Evolutionary conservation across 345 rosid genomes (phyloP).

Genomic region (Populus nigra): DNA sequence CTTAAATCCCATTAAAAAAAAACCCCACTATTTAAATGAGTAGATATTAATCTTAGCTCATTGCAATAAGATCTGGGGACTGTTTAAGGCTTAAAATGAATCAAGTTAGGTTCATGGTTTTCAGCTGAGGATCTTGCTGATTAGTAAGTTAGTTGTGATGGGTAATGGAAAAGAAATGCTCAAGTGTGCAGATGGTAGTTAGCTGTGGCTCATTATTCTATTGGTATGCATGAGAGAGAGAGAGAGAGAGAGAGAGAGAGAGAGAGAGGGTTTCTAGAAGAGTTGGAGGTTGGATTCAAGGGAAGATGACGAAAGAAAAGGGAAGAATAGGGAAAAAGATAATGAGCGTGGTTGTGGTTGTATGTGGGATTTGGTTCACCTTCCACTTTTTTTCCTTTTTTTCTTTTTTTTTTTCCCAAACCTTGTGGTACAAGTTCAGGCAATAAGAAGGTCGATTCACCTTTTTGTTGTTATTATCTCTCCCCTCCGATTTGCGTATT

Average conservation of each 20-base stretch:
- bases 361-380: conserved; percentile 67
- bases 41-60: background rate
- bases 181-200: conserved; percentile 41
- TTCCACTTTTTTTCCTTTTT: conserved; percentile 27
- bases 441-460: conserved; percentile 32
- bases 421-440: conserved; percentile 56
- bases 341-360: conserved; percentile 49
- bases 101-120: background rate
- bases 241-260: conserved; percentile 32
- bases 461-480: conserved; percentile 37
- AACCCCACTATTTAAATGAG: background rate
- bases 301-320: conserved; percentile 24
- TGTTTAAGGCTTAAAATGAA: background rate
- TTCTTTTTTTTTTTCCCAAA: background rate
- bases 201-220: conserved; percentile 50
- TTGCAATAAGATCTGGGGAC: background rate
- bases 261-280: conserved; percentile 47
- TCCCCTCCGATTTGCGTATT: conserved; percentile 18
- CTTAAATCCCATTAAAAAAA: background rate
- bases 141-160: conserved; percentile 33
- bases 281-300: conserved; percentile 45
- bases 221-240: conserved; percentile 42
- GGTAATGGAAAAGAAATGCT: conserved; percentile 31
- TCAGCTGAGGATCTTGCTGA: background rate
- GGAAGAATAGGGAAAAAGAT: conserved; percentile 5